Base-by-base conservation (phyloP, 768 basidiomycete species). In the Leccinum rimulosum region DNA sequence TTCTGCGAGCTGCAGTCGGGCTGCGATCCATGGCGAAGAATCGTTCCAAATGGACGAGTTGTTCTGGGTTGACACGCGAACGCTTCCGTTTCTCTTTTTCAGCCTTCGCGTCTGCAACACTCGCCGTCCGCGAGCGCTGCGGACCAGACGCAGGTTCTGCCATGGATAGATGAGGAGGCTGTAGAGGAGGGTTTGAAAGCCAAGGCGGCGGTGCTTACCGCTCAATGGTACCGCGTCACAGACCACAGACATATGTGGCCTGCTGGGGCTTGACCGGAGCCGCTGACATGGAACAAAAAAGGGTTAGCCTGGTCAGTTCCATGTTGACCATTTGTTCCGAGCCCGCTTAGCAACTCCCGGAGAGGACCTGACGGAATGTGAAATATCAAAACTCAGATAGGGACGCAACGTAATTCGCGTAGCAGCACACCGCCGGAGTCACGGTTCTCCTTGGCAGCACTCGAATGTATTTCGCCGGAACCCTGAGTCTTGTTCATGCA, bases 41-140 rank as follows among this genome's bases (percentile, higher is more conserved):
- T 2, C 77, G 81, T 64, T 93, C 91, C 36, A 93, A 75, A 56
- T 88, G 85, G 3, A 81, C 78, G n/a, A 93, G 82, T 66, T 93
- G 91, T 54, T 88, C 88, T 36, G 87, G 87, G 0, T 87, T 91
- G 48, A 93, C 89, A 9, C 91, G 84, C 17, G 84, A 88, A 35
- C 90, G 84, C 68, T 91, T 92, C 50, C 85, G 81, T 71, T 87
- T 84, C 68, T 87, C 84, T 63, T 74, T 80, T 43, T 74, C 76
- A 52, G 70, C 62, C 61, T 76, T 69, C 35, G 52, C 76, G 43
- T 40, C 40, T 15, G 58, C 47, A 10, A 51, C 48, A 17, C 75
- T 69, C 14, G 68, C 57, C n/a, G 73, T 71, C 54, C 67, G 64
- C 33, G 74, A 70, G 60, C 77, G 75, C 17, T 76, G 72, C 25